phyloP scores from a whole-genome alignment of 352 stramenopile species.

The Globisporangium splendens region DNA sequence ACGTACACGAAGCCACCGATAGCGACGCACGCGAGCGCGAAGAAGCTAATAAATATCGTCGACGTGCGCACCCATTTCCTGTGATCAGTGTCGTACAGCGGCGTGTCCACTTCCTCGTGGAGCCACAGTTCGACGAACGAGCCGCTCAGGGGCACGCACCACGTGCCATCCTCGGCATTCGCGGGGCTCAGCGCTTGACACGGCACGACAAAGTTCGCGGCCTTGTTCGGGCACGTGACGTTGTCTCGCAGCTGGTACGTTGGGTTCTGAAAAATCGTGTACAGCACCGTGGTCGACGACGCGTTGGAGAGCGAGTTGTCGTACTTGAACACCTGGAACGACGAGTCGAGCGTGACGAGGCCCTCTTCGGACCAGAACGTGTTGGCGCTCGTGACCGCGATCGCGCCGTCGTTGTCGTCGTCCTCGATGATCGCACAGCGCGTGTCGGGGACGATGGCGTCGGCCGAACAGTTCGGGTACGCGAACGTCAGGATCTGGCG shows the following conservation, averaged over 20 bases:
- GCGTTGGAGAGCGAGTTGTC: slow-evolving; percentile 4
- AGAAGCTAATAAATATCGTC: slow-evolving; percentile 15
- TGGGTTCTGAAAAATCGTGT: slow-evolving; percentile 48
- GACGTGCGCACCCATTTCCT: slow-evolving; percentile 10
- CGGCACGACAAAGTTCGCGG: slow-evolving; percentile 42
- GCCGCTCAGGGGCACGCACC: slow-evolving; percentile 31
- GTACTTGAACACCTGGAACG: slow-evolving; percentile 40
- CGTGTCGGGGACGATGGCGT: slow-evolving; percentile 16
- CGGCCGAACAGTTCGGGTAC: slow-evolving; percentile 22
- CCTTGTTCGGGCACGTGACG: slow-evolving; percentile 21
- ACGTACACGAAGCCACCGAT: slow-evolving; percentile 6
- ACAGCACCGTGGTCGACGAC: slow-evolving; percentile 16
- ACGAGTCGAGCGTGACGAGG: slow-evolving; percentile 16
- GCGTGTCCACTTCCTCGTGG: slow-evolving; percentile 1
- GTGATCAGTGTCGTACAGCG: neutral
- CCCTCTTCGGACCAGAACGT: slow-evolving; percentile 45
- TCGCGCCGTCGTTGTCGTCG: slow-evolving; percentile 21
- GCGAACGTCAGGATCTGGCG: slow-evolving; percentile 30
- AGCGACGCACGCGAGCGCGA: slow-evolving; percentile 10
- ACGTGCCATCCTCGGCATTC: slow-evolving; percentile 11
- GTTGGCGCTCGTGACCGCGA: slow-evolving; percentile 4
- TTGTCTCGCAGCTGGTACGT: slow-evolving; percentile 12
- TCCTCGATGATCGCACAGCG: slow-evolving; percentile 24
- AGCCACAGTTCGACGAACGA: slow-evolving; percentile 44
- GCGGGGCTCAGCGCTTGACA: slow-evolving; percentile 16